Evolutionary conservation across 1,139 yeast species (phyloP).

Genomic region (Candida tetrigidarum): DNA sequence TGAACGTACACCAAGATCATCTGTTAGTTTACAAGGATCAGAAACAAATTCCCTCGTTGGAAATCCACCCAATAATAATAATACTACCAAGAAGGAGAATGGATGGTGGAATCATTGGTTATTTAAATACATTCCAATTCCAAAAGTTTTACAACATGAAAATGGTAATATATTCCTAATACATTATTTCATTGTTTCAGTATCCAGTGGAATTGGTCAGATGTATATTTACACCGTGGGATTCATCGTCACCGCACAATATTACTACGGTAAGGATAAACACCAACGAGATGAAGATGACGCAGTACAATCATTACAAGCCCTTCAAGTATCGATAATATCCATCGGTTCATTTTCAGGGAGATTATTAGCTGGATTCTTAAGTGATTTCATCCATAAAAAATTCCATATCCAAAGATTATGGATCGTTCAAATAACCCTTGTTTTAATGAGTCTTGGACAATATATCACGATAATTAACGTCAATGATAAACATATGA

Average conservation of each 20-base stretch:
- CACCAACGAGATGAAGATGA: constrained; percentile 19
- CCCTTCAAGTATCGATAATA: constrained; percentile 47
- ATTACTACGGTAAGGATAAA: constrained; percentile 23
- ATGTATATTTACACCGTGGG: constrained; percentile 51
- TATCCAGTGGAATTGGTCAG: constrained; percentile 44
- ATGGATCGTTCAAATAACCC: constrained; percentile 41
- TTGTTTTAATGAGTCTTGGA: constrained; percentile 32
- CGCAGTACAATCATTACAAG: constrained; percentile 38
- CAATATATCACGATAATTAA: constrained; percentile 36
- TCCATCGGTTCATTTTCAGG: constrained; percentile 48
- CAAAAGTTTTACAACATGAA: constrained; percentile 3
- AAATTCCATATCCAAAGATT: constrained; percentile 38
- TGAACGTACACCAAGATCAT: constrained; percentile 28
- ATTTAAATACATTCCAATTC: constrained; percentile 4
- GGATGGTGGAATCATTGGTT: neutral
- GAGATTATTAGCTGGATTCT: constrained; percentile 39
- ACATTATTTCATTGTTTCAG: constrained; percentile 40
- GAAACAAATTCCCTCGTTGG: constrained; percentile 12
- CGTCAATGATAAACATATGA: constrained; percentile 28
- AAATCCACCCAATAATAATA: constrained; percentile 7
- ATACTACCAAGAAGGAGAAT: constrained; percentile 1
- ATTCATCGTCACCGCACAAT: constrained; percentile 47
- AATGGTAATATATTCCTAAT: constrained; percentile 30
- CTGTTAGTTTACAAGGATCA: constrained; percentile 20
- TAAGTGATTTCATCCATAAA: constrained; percentile 43